Evolutionary conservation across 768 basidiomycete species (phyloP).

Genomic region (Auriculariales sp.): DNA sequence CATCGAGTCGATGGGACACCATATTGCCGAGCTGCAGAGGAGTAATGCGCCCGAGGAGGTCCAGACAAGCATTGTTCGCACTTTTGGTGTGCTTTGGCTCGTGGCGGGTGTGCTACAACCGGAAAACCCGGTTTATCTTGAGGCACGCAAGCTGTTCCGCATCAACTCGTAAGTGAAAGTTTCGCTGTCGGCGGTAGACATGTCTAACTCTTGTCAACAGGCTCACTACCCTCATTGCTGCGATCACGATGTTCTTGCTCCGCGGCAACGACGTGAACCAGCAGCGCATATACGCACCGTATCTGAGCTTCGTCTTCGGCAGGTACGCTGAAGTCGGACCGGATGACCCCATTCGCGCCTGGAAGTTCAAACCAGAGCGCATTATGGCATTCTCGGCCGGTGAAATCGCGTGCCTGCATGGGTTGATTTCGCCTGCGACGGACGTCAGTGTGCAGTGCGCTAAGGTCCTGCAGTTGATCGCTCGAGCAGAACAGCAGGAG

Average conservation of each 20-base stretch:
- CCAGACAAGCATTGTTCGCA: neutral
- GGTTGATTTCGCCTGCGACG: conserved; percentile 54
- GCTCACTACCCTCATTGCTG: too few relatives aligned
- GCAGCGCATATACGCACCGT: neutral
- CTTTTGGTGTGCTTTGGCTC: too few relatives aligned
- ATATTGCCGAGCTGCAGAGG: conserved; percentile 1
- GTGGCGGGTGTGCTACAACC: too few relatives aligned
- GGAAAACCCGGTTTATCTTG: too few relatives aligned
- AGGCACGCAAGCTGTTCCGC: too few relatives aligned
- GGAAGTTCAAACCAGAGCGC: conserved; percentile 20
- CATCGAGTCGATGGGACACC: neutral
- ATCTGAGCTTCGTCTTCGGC: too few relatives aligned
- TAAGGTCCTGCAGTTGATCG: conserved; percentile 50
- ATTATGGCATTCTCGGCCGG: conserved; percentile 49
- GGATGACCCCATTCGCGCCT: neutral
- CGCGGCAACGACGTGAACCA: too few relatives aligned
- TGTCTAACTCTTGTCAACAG: too few relatives aligned
- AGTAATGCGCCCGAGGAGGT: conserved; percentile 3
- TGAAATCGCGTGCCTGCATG: conserved; percentile 60
- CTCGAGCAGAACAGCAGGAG: conserved; percentile 50
- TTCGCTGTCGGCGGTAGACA: too few relatives aligned
- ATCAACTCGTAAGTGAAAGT: too few relatives aligned
- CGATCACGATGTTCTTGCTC: too few relatives aligned
- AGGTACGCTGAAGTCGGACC: too few relatives aligned
- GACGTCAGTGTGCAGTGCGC: conserved; percentile 55